Evolutionary conservation across 257 asterid genomes (phyloP), one percentile per base, ranked within the genome.

Genomic region (Thymus mandschuricus): DNA sequence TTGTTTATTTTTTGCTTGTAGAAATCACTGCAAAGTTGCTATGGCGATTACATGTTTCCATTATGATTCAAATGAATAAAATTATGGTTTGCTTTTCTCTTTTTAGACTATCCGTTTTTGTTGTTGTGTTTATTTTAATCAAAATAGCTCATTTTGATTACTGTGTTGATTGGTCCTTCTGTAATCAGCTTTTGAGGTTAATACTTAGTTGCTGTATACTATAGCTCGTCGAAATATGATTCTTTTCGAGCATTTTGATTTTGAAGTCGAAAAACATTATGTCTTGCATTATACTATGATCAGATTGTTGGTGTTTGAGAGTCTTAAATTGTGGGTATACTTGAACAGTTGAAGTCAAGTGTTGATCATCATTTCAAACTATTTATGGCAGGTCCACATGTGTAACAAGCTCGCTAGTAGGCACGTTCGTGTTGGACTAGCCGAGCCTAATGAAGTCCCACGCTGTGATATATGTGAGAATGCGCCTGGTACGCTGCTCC

Each of bases 361-460:
- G 44, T 44, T 28, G 29, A 15, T 13, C 6, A 28, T 3, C 31
- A 28, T 63, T 13, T 38, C 63, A 60, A 72, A 71, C 29, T 55
- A 29, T 4, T 21, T 68, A 45, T 63, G 80, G 72, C 78, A 91
- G 99, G 97, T 91, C 33, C 99, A 94, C 76, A 65, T 81, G 97
- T 92, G 97, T 73, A 94, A 94, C 86, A 94, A 94, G 89, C 95
- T 94, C 21, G 99, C 99, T 1, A 94, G 89, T 78, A 85, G 96
- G 73, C 98, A 94, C 46, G 86, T 91, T 34, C 80, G 99, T 64
- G 99, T 94, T 56, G 96, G 97, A 48, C 95, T 94, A 40, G 99
- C 96, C 6, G 95, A 86, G 64, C 96, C 99, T 52, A 86, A 83
- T 71, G 88, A 82, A 69, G 88, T 94, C 76, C 88, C 85, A 10